phyloP scores from a whole-genome alignment of 1,284 basidiomycete species.

The Xanthoconium separans region DNA sequence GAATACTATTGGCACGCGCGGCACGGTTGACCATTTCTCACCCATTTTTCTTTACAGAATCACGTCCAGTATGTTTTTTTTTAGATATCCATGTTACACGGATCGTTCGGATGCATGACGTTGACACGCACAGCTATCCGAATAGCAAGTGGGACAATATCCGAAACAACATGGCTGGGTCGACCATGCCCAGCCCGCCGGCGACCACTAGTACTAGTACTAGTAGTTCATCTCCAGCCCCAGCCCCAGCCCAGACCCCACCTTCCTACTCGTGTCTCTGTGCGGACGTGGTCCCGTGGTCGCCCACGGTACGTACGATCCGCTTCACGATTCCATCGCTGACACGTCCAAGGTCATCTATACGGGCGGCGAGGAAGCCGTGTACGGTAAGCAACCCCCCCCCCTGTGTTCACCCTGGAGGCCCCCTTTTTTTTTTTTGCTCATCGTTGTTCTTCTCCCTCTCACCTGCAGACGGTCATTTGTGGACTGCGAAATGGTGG shows the following conservation, averaged over 20 bases:
- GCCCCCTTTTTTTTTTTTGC: too few species aligned
- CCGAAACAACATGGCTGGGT: slow-evolving; percentile 54
- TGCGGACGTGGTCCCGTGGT: slow-evolving; percentile 53
- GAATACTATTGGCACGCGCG: too few species aligned
- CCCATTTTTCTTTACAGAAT: slow-evolving; percentile 41
- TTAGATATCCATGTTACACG: background rate
- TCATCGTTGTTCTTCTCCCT: too few species aligned
- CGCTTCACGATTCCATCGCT: background rate
- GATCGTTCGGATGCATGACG: background rate
- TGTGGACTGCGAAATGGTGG: slow-evolving; percentile 64
- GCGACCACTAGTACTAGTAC: slow-evolving; percentile 12
- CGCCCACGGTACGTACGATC: slow-evolving; percentile 31
- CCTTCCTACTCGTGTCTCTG: slow-evolving; percentile 38
- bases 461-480: slow-evolving; percentile 33
- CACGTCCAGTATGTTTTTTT: slow-evolving; percentile 61
- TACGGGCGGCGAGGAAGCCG: slow-evolving; percentile 46
- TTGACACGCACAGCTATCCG: slow-evolving; percentile 45
- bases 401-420: too few species aligned
- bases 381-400: slow-evolving; percentile 40
- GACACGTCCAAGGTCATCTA: slow-evolving; percentile 37
- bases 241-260: slow-evolving; percentile 14
- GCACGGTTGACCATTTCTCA: too few species aligned
- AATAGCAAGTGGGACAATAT: slow-evolving; percentile 71
- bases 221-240: slow-evolving; percentile 17
- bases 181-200: slow-evolving; percentile 15